These are phyloP conservation scores for Sarcodon sp. DNA, from an alignment of 768 basidiomycete genomes.

Conservation along the genomic window DNA sequence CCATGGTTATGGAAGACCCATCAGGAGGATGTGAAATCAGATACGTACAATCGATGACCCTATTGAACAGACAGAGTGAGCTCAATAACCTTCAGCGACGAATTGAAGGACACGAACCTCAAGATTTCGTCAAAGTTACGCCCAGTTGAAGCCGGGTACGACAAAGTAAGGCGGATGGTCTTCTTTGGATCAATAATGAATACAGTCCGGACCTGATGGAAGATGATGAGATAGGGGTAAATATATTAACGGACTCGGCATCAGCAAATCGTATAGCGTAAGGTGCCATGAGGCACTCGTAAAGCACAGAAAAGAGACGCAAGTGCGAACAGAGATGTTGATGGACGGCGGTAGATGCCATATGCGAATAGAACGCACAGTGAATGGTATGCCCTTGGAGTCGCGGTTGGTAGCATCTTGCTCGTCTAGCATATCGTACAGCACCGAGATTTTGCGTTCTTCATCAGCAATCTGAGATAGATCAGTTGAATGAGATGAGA, in stretches of 20 bases:
- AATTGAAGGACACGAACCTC: constrained; percentile 21
- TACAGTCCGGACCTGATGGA: constrained; percentile 75
- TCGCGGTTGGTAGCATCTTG: constrained; percentile 89
- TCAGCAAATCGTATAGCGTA: constrained; percentile 1
- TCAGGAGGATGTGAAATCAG: background rate
- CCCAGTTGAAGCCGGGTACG: constrained; percentile 94
- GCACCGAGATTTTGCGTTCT: constrained; percentile 69
- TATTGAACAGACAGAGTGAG: constrained; percentile 4
- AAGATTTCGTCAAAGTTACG: constrained; percentile 78
- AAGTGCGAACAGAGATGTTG: constrained; percentile 5
- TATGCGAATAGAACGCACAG: constrained; percentile 27
- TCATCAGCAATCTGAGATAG: constrained; percentile 73
- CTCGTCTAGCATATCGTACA: constrained; percentile 95
- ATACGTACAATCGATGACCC: constrained; percentile 61
- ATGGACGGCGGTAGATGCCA: background rate
- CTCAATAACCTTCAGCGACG: constrained; percentile 2
- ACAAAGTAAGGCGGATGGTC: constrained; percentile 76
- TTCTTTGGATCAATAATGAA: constrained; percentile 98
- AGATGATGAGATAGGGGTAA: background rate
- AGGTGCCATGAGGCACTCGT: background rate
- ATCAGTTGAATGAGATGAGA: background rate
- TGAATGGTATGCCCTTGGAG: constrained; percentile 85
- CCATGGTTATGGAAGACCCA: constrained; percentile 10
- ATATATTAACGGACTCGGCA: background rate
- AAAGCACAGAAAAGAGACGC: background rate